Percentiles rank a stretch among this genome's conserved stretches.
Conservation (phyloP, 345 rosid genomes). For the Lumnitzera racemosa region DNA sequence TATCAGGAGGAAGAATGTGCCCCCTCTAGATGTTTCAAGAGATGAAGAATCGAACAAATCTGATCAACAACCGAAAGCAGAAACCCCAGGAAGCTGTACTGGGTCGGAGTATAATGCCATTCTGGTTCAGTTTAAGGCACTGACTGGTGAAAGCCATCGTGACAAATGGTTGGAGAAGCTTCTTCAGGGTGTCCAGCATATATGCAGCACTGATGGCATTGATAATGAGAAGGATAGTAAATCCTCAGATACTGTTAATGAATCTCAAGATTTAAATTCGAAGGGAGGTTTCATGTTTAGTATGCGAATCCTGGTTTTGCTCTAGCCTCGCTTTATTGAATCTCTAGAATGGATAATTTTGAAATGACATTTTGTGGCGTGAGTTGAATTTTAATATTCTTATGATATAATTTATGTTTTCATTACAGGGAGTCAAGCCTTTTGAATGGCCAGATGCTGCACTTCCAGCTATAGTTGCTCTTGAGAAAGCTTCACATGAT, state of each 20-base stretch:
- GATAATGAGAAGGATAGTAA: conserved; percentile 29
- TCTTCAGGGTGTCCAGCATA: conserved; percentile 62
- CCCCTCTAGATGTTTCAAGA: conserved; percentile 75
- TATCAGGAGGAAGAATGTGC: conserved; percentile 33
- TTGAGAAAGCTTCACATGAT: conserved; percentile 79
- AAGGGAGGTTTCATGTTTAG: conserved; percentile 28
- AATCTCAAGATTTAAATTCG: conserved; percentile 31
- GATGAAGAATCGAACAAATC: conserved; percentile 50
- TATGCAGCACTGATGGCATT: conserved; percentile 41
- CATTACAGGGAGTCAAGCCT: conserved; percentile 37
- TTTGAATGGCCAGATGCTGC: conserved; percentile 92
- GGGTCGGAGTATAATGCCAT: conserved; percentile 47
- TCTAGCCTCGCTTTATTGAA: no score
- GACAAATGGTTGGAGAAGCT: conserved; percentile 92
- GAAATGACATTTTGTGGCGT: no score
- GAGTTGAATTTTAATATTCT: no score
- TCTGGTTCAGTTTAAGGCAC: conserved; percentile 46
- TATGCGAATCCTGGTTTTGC: not conserved
- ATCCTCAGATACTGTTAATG: conserved; percentile 24
- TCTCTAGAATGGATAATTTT: no score
- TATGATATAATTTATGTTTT: conserved; percentile 2
- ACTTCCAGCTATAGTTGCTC: conserved; percentile 62
- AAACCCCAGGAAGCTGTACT: conserved; percentile 87
- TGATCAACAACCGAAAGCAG: conserved; percentile 39
- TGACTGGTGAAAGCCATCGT: conserved; percentile 77